These are phyloP conservation scores for Logfia minima DNA, from an alignment of 129 eudicot genomes.

Conservation along the genomic window DNA sequence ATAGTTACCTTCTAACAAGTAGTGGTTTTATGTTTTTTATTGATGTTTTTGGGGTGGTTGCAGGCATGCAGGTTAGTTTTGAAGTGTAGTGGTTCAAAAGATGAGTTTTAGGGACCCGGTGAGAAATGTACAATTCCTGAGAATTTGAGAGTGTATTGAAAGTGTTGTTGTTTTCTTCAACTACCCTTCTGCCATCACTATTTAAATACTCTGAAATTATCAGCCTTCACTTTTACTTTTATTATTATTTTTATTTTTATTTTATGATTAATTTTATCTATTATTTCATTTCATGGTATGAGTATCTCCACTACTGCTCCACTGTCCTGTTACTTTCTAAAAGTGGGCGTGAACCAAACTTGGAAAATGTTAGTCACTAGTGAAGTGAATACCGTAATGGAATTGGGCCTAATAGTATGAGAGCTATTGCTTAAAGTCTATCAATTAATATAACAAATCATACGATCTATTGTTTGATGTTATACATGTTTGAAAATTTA, in stretches of 20 bases:
- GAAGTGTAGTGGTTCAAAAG: constrained; percentile 13
- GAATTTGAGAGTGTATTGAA: constrained; percentile 7
- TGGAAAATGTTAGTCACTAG: not conserved
- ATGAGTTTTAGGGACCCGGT: constrained; percentile 1
- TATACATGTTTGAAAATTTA: no score
- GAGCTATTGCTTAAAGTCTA: not conserved
- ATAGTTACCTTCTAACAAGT: no score
- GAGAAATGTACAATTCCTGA: not conserved
- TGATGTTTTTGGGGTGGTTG: no score
- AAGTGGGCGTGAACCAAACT: not conserved
- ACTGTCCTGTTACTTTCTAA: not conserved
- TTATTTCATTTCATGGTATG: not conserved
- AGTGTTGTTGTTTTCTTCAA: constrained; percentile 10
- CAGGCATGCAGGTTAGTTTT: not conserved
- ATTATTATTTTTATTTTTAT: not conserved
- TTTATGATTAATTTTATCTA: no score
- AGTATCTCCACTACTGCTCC: no score
- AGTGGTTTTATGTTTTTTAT: no score
- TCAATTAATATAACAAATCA: not conserved
- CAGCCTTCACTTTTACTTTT: not conserved
- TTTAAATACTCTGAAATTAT: not conserved
- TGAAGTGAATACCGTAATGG: not conserved
- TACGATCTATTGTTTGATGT: no score
- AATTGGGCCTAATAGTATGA: not conserved
- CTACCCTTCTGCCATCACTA: constrained; percentile 27